Evolutionary conservation across 495 filamentous ascomycete genomes (phyloP), one percentile per base, ranked within the genome.

Genomic region (Neurospora tetraspora): DNA sequence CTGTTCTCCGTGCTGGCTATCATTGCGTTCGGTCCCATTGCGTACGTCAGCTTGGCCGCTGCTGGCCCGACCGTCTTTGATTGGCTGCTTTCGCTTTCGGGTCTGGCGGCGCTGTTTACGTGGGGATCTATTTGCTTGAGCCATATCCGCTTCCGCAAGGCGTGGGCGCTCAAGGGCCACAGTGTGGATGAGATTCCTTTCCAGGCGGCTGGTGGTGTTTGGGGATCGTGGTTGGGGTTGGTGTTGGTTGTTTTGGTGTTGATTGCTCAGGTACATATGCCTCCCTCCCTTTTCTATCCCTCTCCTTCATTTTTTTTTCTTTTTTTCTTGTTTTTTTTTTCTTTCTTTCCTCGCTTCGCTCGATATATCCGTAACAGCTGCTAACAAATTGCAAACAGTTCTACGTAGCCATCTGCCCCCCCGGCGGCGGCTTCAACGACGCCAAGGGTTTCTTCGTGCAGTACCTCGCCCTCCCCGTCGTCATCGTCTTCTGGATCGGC

Each of bases 381-480:
- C 10, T n/a, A n/a, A n/a, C n/a, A n/a, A n/a, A n/a, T n/a, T n/a
- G n/a, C n/a, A n/a, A 27, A 61, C 73, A 87, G 84, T 82, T 89
- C 76, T 88, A 84, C 76, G 82, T 83, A 23, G 83, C 88, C 45
- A 77, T 88, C 70, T 85, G 81, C 69, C 84, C 86, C 45, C 75
- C 85, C 69, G 75, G 77, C 20, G 76, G 75, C 20, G 80, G 80
- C 34, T 75, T 74, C 74, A 80, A 80, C 91, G 87, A 38, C 88
- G 89, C 76, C 73, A 82, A 77, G 1, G 80, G 77, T 75, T 98
- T 96, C 85, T 98, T 98, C 84, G 80, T 85, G 36, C 86, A 84
- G 39, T 99, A 96, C 80, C 86, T 98, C 10, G 93, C 93, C 23
- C 87, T 89, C 0, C 96, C 96, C 2, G 88, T 98, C 73, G 92